A percentile compares a stretch with the other conserved stretches of the same genome.
Conservation (phyloP, 257 asterid species). For the Craterostigma plantagineum region DNA sequence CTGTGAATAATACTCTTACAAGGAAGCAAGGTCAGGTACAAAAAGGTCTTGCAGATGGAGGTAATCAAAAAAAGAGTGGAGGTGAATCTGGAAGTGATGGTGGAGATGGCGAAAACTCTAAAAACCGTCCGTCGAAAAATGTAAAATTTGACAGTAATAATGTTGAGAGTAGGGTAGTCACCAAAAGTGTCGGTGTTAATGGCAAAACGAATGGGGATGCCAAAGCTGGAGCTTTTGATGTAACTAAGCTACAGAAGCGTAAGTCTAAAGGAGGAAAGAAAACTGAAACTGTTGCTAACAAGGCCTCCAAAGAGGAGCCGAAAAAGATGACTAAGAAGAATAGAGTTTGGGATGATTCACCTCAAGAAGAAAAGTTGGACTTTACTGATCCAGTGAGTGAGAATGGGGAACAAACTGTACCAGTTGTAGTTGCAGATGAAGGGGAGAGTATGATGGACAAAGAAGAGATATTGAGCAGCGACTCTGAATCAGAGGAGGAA, state of each 20-base stretch:
- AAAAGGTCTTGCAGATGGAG: slow-evolving; percentile 44
- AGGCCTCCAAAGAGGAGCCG: slow-evolving; percentile 54
- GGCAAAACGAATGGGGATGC: slow-evolving; percentile 56
- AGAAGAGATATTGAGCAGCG: slow-evolving; percentile 75
- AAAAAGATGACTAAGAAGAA: slow-evolving; percentile 42
- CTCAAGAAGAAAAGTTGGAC: slow-evolving; percentile 51
- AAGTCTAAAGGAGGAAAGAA: slow-evolving; percentile 65
- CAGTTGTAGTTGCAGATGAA: slow-evolving; percentile 38
- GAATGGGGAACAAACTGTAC: slow-evolving; percentile 42
- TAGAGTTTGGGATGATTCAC: slow-evolving; percentile 80
- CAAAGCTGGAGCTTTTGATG: slow-evolving; percentile 67
- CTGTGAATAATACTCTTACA: slow-evolving; percentile 23
- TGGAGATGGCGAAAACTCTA: slow-evolving; percentile 30
- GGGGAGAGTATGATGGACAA: slow-evolving; percentile 97
- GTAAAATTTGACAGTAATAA: slow-evolving; percentile 23
- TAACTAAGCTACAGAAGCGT: slow-evolving; percentile 64
- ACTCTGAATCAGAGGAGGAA: slow-evolving; percentile 59
- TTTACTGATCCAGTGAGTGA: slow-evolving; percentile 71
- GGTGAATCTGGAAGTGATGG: slow-evolving; percentile 40
- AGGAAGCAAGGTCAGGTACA: slow-evolving; percentile 92
- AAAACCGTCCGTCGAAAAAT: slow-evolving; percentile 24
- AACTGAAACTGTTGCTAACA: slow-evolving; percentile 28
- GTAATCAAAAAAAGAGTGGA: slow-evolving; percentile 59
- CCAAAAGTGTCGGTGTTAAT: slow-evolving; percentile 15
- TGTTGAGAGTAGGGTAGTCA: slow-evolving; percentile 25